Conservation (phyloP, 331 rosid genomes). For the Quercus lobata region DNA sequence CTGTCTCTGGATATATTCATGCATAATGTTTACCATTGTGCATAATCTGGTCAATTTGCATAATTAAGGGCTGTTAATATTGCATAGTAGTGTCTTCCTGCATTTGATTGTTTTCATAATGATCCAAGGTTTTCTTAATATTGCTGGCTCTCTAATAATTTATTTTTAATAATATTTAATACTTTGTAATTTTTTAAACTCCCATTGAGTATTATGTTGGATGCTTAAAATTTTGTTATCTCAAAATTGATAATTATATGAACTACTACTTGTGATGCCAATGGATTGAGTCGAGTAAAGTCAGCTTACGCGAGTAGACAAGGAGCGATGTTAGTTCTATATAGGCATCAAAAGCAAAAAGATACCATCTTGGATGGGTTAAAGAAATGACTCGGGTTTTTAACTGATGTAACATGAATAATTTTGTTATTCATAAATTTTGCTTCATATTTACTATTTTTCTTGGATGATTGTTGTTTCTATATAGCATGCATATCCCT, state of each 20-base stretch:
- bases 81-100: conserved; percentile 7
- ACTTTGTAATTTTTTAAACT: too few species aligned
- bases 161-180: not conserved
- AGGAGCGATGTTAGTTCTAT: not conserved
- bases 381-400: too few species aligned
- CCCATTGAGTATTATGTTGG: too few species aligned
- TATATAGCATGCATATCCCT: too few species aligned
- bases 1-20: not conserved
- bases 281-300: too few species aligned
- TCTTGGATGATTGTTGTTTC: too few species aligned
- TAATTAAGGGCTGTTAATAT: conserved; percentile 12
- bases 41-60: not conserved
- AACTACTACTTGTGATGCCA: too few species aligned
- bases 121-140: not conserved
- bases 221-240: too few species aligned
- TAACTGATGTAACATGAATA: too few species aligned
- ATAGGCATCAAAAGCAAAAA: not conserved
- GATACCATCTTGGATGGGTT: not conserved
- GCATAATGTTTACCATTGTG: conserved; percentile 4
- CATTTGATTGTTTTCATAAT: not conserved
- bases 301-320: not conserved
- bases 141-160: not conserved
- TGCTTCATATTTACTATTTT: too few species aligned
- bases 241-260: too few species aligned
- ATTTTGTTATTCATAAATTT: too few species aligned